Percentiles rank a stretch among this genome's conserved stretches.
These are phyloP conservation scores for Colletotrichum sp. DNA, from an alignment of 2,329 filamentous ascomycete species.

Conservation along the genomic window DNA sequence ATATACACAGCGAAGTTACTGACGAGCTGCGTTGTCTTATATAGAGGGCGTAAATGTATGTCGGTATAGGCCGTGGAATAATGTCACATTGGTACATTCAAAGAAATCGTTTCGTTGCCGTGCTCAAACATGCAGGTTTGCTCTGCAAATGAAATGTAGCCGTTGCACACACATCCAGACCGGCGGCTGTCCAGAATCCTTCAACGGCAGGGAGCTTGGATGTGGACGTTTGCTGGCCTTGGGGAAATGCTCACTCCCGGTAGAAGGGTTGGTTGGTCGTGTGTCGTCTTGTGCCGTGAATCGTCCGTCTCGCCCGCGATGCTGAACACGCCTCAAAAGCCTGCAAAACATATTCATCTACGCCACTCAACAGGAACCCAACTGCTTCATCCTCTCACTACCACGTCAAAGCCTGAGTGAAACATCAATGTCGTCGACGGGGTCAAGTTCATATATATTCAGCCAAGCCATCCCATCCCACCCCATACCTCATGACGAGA, in stretches of 20 bases:
- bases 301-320: background rate
- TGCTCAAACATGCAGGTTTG: background rate
- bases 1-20: conserved; percentile 11
- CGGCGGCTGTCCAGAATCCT: too few relatives aligned
- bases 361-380: background rate
- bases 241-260: too few relatives aligned
- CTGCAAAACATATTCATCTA: background rate
- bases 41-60: background rate
- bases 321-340: background rate
- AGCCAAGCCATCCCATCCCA: background rate
- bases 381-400: background rate
- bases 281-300: too few relatives aligned
- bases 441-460: background rate
- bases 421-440: background rate
- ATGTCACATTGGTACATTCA: background rate
- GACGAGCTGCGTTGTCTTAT: background rate
- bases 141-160: background rate
- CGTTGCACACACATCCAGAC: too few relatives aligned
- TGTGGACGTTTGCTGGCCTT: too few relatives aligned
- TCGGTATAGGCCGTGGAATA: background rate
- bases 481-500: background rate
- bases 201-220: background rate
- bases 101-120: background rate
- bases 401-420: background rate
- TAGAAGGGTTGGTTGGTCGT: too few relatives aligned